Evolutionary conservation across 2,329 filamentous ascomycete species (phyloP).

Genomic region (Neonectria hederae): DNA sequence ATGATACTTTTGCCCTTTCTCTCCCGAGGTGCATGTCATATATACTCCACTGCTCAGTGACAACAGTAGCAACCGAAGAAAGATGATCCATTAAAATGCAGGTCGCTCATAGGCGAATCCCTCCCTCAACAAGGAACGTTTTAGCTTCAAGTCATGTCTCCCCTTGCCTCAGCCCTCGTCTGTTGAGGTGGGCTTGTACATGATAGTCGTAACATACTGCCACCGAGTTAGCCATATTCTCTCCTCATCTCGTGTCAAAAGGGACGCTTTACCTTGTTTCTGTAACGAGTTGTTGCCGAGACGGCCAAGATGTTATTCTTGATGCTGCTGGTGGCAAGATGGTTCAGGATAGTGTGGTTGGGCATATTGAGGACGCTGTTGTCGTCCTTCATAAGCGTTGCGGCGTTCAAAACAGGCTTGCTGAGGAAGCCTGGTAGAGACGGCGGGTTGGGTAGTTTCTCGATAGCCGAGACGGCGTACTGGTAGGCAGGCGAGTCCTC

Average conservation of each 20-base stretch:
- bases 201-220: constrained; percentile 95
- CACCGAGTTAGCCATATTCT: constrained; percentile 23
- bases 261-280: constrained; percentile 76
- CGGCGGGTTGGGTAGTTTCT: constrained; percentile 84
- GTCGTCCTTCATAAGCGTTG: constrained; percentile 94
- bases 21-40: not conserved
- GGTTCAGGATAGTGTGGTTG: constrained; percentile 96
- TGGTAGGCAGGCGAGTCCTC: constrained; percentile 81
- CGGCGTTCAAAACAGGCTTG: constrained; percentile 93
- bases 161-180: constrained; percentile 57
- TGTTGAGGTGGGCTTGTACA: constrained; percentile 88
- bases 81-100: constrained; percentile 9
- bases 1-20: not conserved
- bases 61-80: constrained; percentile 1
- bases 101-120: not conserved
- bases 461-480: constrained; percentile 77
- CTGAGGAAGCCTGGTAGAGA: constrained; percentile 88
- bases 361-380: constrained; percentile 97
- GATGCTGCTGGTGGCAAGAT: constrained; percentile 96
- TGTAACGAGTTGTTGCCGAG: constrained; percentile 96
- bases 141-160: constrained; percentile 1
- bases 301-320: constrained; percentile 96
- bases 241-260: not conserved
- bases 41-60: not conserved
- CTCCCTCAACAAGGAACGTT: not conserved